phyloP scores from a whole-genome alignment of 441 rosid species.

The Gossypium davidsonii region DNA sequence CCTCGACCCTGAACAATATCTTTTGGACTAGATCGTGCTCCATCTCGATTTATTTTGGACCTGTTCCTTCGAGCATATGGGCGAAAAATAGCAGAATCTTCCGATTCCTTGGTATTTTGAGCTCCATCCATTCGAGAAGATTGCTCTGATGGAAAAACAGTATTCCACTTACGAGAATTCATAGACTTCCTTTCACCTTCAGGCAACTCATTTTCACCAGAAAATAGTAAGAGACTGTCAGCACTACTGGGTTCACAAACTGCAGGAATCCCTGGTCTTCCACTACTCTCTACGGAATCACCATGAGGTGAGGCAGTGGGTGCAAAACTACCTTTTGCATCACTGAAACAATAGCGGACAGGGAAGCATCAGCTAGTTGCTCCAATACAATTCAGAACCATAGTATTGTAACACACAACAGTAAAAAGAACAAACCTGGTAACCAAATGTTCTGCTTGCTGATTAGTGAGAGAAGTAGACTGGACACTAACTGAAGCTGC shows the following conservation, averaged over 20 bases:
- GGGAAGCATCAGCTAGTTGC: slow-evolving; percentile 19
- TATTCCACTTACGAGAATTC: slow-evolving; percentile 47
- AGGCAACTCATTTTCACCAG: slow-evolving; percentile 67
- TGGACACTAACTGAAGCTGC: slow-evolving; percentile 80
- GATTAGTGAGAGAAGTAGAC: slow-evolving; percentile 85
- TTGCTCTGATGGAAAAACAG: slow-evolving; percentile 53
- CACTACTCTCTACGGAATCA: slow-evolving; percentile 95
- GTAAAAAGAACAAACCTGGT: slow-evolving; percentile 57
- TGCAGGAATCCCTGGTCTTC: slow-evolving; percentile 64
- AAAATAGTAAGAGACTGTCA: slow-evolving; percentile 75
- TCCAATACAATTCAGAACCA: slow-evolving; percentile 13
- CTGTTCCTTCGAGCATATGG: slow-evolving; percentile 97
- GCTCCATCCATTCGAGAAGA: slow-evolving; percentile 56
- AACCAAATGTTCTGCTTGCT: slow-evolving; percentile 73
- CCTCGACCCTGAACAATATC: slow-evolving; percentile 67
- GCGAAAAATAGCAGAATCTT: slow-evolving; percentile 92
- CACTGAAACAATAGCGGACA: slow-evolving; percentile 47
- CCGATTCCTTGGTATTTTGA: slow-evolving; percentile 71
- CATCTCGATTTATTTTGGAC: slow-evolving; percentile 80
- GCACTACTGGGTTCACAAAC: slow-evolving; percentile 81
- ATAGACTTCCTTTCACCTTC: slow-evolving; percentile 46
- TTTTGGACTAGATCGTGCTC: slow-evolving; percentile 64
- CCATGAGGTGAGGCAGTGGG: slow-evolving; percentile 88
- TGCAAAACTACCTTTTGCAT: slow-evolving; percentile 93
- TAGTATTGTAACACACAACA: slow-evolving; percentile 12